A percentile compares a stretch with the other conserved stretches of the same genome.
These are phyloP conservation scores for Kwoniella botswanensis DNA, from an alignment of 768 basidiomycete genomes.

Conservation along the genomic window DNA sequence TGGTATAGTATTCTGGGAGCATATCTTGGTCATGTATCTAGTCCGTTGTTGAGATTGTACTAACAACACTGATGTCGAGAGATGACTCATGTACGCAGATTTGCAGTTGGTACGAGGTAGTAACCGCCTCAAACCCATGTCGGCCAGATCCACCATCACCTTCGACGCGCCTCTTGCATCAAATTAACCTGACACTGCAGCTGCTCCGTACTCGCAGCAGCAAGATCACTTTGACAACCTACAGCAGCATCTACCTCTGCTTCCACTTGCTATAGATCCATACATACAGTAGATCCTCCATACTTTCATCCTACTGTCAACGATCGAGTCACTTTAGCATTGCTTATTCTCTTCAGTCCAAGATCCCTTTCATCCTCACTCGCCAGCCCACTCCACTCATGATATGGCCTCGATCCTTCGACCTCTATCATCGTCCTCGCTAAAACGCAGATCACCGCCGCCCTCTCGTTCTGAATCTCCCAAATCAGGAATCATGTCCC, in stretches of 20 bases:
- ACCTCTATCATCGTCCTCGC: conserved; percentile 10
- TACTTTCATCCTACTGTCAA: neutral
- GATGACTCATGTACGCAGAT: too few relatives aligned
- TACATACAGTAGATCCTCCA: neutral
- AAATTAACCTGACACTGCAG: neutral
- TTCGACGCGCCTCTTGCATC: neutral
- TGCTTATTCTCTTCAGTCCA: too few relatives aligned
- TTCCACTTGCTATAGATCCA: too few relatives aligned
- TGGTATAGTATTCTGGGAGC: neutral
- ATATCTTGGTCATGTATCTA: too few relatives aligned
- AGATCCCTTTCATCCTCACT: too few relatives aligned
- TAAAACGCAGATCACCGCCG: conserved; percentile 46
- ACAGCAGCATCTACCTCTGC: too few relatives aligned
- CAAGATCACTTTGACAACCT: neutral
- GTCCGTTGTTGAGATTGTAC: too few relatives aligned
- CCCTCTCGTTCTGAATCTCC: conserved; percentile 32
- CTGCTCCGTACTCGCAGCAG: neutral
- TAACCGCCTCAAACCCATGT: too few relatives aligned
- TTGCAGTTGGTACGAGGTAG: too few relatives aligned
- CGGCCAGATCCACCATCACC: too few relatives aligned
- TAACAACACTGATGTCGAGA: too few relatives aligned
- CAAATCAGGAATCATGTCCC: conserved; percentile 11
- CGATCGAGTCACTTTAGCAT: too few relatives aligned
- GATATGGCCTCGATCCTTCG: conserved; percentile 17
- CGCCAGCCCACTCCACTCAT: neutral